Evolutionary conservation across 192 early-diverging fungal species (phyloP).

Genomic region (Coemansia sp.): DNA sequence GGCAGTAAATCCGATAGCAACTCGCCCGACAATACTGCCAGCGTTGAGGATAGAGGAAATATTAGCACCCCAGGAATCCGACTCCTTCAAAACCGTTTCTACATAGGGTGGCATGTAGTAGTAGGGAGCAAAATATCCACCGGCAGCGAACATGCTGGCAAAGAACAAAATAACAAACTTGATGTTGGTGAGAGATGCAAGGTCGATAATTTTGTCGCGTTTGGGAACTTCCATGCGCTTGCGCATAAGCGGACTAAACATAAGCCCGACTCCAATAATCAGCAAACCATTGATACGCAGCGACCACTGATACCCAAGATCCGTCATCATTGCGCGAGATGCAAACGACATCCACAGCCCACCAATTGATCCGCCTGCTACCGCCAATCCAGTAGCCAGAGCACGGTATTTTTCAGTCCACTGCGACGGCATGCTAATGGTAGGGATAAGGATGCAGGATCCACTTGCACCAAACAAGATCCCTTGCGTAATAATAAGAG

Average conservation of each 20-base stretch:
- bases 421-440: conserved; percentile 62
- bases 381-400: conserved; percentile 69
- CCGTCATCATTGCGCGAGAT: conserved; percentile 54
- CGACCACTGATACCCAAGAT: conserved; percentile 62
- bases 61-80: conserved; percentile 22
- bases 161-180: conserved; percentile 28
- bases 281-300: conserved; percentile 66
- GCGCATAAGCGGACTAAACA: conserved; percentile 19
- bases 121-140: conserved; percentile 28
- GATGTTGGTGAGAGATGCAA: conserved; percentile 8
- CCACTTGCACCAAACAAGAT: conserved; percentile 68
- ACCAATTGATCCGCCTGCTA: conserved; percentile 69
- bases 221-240: conserved; percentile 16
- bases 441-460: conserved; percentile 61
- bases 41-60: conserved; percentile 40
- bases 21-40: conserved; percentile 18
- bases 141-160: conserved; percentile 10
- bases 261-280: conserved; percentile 14
- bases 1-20: conserved; percentile 21
- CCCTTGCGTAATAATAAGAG: conserved; percentile 69
- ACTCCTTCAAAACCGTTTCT: conserved; percentile 3
- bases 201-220: conserved; percentile 27
- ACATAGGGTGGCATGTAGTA: conserved; percentile 33
- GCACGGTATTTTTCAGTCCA: conserved; percentile 69
- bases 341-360: conserved; percentile 64